Evolutionary conservation across 306 rosid species (phyloP).

Genomic region (Macrotyloma uniflorum): DNA sequence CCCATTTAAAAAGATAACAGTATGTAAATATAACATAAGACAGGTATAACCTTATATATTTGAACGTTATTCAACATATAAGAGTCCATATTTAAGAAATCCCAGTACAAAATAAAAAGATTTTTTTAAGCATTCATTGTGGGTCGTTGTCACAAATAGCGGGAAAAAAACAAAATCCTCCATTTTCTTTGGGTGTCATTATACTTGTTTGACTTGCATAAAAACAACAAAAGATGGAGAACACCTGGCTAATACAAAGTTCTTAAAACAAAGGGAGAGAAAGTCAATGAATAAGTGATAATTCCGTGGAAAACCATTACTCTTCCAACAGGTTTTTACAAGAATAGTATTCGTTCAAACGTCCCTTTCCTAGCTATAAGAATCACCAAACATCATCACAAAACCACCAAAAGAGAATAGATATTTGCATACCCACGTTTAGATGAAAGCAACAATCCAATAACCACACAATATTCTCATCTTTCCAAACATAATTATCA

Average conservation of each 20-base stretch:
- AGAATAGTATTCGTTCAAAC: neutral
- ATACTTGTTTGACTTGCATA: slow-evolving; percentile 9
- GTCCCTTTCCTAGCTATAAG: neutral
- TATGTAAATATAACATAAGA: neutral
- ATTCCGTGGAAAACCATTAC: neutral
- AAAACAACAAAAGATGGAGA: neutral
- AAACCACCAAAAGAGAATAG: neutral
- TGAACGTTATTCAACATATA: neutral
- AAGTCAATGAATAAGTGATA: neutral
- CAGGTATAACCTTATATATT: neutral
- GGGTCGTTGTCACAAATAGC: neutral
- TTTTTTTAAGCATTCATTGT: neutral
- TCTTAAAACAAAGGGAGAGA: neutral
- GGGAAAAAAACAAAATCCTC: neutral
- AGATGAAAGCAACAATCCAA: slow-evolving; percentile 8
- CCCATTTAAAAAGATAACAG: neutral
- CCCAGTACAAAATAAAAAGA: too few relatives aligned
- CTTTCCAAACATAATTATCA: neutral
- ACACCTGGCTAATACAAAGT: neutral
- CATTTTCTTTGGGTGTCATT: slow-evolving; percentile 15
- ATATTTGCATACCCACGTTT: neutral
- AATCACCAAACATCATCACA: neutral
- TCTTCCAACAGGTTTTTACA: neutral
- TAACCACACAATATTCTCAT: neutral
- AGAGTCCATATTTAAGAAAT: neutral